These are phyloP conservation scores for Albifimbria verrucaria DNA, from an alignment of 2,329 filamentous ascomycete species.

Conservation along the genomic window DNA sequence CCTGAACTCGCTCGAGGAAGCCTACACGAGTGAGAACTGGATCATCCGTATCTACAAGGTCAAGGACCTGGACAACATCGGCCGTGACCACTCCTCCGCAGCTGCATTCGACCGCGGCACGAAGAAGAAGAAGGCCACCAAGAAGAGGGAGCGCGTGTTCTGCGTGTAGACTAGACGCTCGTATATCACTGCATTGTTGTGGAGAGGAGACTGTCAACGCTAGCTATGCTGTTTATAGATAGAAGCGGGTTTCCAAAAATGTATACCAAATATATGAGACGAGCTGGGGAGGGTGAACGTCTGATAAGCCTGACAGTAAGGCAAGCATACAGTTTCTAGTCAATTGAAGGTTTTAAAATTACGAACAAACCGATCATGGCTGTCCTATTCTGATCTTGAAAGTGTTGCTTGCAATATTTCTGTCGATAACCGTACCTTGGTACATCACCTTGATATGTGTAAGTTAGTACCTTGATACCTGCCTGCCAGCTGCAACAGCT, in stretches of 20 bases:
- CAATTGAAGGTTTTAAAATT: too few species aligned
- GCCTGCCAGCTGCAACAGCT: too few species aligned
- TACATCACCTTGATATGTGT: too few species aligned
- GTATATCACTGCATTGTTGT: constrained; percentile 1
- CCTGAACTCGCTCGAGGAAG: constrained; percentile 89
- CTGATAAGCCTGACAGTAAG: too few species aligned
- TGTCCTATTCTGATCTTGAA: too few species aligned
- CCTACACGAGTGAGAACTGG: constrained; percentile 99
- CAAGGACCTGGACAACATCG: constrained; percentile 96
- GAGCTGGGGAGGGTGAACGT: too few species aligned
- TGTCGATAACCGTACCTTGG: too few species aligned
- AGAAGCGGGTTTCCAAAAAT: constrained; percentile 30
- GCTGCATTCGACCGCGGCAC: constrained; percentile 72
- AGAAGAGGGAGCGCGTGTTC: constrained; percentile 67
- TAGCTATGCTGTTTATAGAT: constrained; percentile 23
- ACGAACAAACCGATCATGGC: too few species aligned
- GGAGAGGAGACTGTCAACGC: constrained; percentile 15
- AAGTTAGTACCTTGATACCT: too few species aligned
- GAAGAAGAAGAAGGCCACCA: constrained; percentile 77
- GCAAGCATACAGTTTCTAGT: too few species aligned
- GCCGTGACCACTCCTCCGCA: constrained; percentile 73
- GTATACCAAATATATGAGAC: constrained; percentile 36
- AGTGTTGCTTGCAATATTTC: too few species aligned
- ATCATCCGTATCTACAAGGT: constrained; percentile 99
- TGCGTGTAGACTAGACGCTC: constrained; percentile 63